Conservation (phyloP, 2,329 filamentous ascomycete species). For the Penicillium sp. region DNA sequence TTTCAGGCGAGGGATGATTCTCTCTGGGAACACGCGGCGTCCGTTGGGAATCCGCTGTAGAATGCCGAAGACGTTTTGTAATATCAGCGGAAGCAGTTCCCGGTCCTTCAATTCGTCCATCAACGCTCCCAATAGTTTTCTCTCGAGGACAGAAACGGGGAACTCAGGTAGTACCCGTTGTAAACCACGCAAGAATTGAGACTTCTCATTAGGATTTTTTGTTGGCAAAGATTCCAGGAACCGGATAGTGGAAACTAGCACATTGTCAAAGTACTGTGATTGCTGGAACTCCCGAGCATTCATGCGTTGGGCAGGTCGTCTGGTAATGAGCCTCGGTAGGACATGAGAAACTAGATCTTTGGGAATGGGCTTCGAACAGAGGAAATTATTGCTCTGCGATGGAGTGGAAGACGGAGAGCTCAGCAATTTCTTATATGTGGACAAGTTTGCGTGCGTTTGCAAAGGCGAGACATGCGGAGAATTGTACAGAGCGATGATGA, state of each 20-base stretch:
- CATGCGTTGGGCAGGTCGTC: slow-evolving; percentile 82
- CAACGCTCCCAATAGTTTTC: slow-evolving; percentile 84
- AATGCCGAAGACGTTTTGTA: slow-evolving; percentile 92
- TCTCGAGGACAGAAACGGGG: slow-evolving; percentile 88
- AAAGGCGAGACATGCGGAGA: slow-evolving; percentile 88
- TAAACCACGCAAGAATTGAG: slow-evolving; percentile 85
- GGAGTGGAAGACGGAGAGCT: slow-evolving; percentile 75
- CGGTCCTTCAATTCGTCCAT: slow-evolving; percentile 93
- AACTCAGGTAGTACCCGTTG: slow-evolving; percentile 87
- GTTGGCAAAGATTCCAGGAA: slow-evolving; percentile 89
- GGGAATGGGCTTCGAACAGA: slow-evolving; percentile 76
- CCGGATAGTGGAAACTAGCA: slow-evolving; percentile 91
- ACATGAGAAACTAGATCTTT: slow-evolving; percentile 74
- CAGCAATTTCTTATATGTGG: slow-evolving; percentile 82
- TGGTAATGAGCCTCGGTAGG: slow-evolving; percentile 80
- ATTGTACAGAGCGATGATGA: slow-evolving; percentile 90
- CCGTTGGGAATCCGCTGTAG: slow-evolving; percentile 74
- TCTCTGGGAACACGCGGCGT: slow-evolving; percentile 77
- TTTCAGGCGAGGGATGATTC: slow-evolving; percentile 78
- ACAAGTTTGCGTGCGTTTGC: slow-evolving; percentile 75
- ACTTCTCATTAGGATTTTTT: slow-evolving; percentile 88
- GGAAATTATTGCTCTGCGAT: slow-evolving; percentile 76
- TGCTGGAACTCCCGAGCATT: slow-evolving; percentile 90
- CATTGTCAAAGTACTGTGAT: slow-evolving; percentile 95
- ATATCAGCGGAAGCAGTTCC: slow-evolving; percentile 77